Base-by-base conservation (phyloP, 176 grass and related monocot species). In the Dendrocalamus sinicus region DNA sequence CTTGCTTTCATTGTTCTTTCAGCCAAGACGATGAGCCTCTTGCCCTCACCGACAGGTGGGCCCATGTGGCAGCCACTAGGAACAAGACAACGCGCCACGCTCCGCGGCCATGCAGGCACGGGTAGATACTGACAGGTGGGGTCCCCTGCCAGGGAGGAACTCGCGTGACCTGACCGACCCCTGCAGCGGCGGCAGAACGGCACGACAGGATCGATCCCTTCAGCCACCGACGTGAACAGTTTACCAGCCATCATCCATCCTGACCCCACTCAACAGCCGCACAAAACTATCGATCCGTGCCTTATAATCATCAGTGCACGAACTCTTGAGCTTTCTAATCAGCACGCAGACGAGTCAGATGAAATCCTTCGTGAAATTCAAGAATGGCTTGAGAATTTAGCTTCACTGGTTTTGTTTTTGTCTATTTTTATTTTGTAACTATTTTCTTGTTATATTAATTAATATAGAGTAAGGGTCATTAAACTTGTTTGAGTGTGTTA, bases 61-160 rank as follows among this genome's bases (percentile, higher is more conserved):
- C 60, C 82, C 60, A 54, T 14, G n/a, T 77, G 47, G 35, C 83
- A 58, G 62, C 50, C 62, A 67, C 35, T 15, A 5, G 61, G 72
- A 41, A 67, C 22, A 28, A 9, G 45, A 66, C 72, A 51, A 54
- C 17, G 9, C 70, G 51, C 51, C 73, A n/a, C 28, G 16, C 30
- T 8, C 12, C 41, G 12, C 12, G 12, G 47, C 4, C 9, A 55
- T 7, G 0, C n/a, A 12, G 10, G 10, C 5, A 12, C 59, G 2
- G 23, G 22, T 11, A 5, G 59, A 12, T 4, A 26, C 59, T 61
- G 59, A 62, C n/a, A 26, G 59, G 59, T 62, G 59, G 58, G 20
- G 59, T n/a, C 12, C 10, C 6, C 10, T 26, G 59, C 59, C 3
- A 11, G 23, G 0, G 11, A 62, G 26, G n/a, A 23, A 26, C n/a